phyloP scores from a whole-genome alignment of 169 alveolate species.

The Eimeria acervulina region DNA sequence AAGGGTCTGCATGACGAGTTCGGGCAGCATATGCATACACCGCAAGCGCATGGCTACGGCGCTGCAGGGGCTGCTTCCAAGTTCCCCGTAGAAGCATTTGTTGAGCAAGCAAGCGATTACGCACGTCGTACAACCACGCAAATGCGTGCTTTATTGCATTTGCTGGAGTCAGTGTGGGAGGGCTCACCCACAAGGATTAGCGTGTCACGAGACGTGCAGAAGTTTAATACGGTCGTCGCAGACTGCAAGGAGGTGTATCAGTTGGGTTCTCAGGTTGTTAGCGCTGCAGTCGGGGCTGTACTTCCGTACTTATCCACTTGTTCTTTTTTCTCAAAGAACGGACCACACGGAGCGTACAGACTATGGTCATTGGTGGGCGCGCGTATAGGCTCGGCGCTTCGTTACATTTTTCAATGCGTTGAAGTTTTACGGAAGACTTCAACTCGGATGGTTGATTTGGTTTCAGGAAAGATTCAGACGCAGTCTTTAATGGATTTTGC shows the following conservation, averaged over 20 bases:
- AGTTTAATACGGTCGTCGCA: not conserved
- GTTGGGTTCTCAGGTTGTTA: slow-evolving; percentile 24
- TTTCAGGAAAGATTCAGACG: slow-evolving; percentile 5
- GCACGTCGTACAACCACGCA: slow-evolving; percentile 23
- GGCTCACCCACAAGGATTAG: not conserved
- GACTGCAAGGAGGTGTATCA: slow-evolving; percentile 24
- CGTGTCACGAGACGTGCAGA: not conserved
- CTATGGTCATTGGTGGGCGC: slow-evolving; percentile 36
- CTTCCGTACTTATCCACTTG: slow-evolving; percentile 30
- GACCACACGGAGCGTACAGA: not conserved
- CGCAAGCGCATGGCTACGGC: not conserved
- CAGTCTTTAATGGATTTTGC: slow-evolving; percentile 41
- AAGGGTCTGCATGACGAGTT: not conserved
- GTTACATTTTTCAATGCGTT: not conserved
- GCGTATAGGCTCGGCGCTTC: not conserved
- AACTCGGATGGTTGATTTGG: not conserved
- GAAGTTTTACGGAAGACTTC: not conserved
- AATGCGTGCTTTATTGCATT: not conserved
- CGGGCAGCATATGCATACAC: not conserved
- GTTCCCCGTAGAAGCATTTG: slow-evolving; percentile 57
- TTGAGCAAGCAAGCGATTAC: not conserved
- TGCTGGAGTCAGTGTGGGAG: not conserved
- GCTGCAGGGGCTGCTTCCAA: not conserved
- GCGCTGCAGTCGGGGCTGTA: slow-evolving; percentile 30
- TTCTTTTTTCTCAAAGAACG: slow-evolving; percentile 33